Evolutionary conservation across 164 flowering plant species (phyloP), one percentile per base, ranked within the genome.

Genomic region (Dillenia turbinata): DNA sequence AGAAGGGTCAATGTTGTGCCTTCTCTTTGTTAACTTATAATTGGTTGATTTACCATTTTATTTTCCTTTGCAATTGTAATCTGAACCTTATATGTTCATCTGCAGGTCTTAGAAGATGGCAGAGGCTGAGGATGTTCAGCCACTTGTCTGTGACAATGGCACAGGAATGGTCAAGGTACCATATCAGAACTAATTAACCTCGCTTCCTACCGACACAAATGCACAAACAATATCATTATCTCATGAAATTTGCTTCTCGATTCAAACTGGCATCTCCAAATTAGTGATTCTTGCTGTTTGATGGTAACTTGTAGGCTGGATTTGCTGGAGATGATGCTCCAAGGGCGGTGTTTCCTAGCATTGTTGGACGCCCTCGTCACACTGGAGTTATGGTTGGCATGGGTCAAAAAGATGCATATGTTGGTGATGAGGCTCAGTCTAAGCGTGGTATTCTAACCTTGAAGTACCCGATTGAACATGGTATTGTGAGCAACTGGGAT

Each of bases 301-400:
- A 26, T 54, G 24, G 24, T 19, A 62, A 54, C 44, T 15, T 47
- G 47, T 69, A 82, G 90, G 90, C 90, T 65, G 90, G 90, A 60
- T 85, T 85, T 79, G 90, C 87, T 62, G 90, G 91, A 59, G 86
- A 86, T 70, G 91, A 86, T 81, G 91, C 91, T 70, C 91, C 88
- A 49, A 78, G 91, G 72, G 91, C 88, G 14, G 88, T 86, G 61
- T 86, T 86, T 55, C 89, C 89, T 52, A 83, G 89, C 64, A 83
- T 83, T 69, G 88, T 83, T 33, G 88, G 88, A 7, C 75, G 85
- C 12, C 87, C 87, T 10, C 83, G 88, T 47, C 88, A 83, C 69
- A 83, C 88, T 9, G 88, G 88, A 60, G 85, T 84, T 59, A 84
- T 81, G 88, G 85, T 84, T 63, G 88, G 88, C 12, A 84, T 84